These are phyloP conservation scores for Suillus subalutaceus DNA, from an alignment of 768 basidiomycete species.

Conservation along the genomic window DNA sequence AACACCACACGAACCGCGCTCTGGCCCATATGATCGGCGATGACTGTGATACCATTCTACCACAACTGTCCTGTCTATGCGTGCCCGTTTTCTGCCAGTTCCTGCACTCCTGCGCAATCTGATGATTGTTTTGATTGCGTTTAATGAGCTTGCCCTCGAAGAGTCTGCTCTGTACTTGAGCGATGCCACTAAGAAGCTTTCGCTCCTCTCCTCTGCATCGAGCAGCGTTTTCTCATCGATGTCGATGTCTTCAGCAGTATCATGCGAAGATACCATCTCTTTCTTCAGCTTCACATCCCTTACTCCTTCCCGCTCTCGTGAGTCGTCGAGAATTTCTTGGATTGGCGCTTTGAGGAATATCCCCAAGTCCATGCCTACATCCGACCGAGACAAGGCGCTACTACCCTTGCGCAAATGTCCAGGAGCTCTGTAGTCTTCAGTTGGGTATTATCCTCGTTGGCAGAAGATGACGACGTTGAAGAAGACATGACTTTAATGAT, in stretches of 20 bases:
- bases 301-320: conserved; percentile 42
- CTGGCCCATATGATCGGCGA: conserved; percentile 31
- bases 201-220: conserved; percentile 57
- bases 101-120: conserved; percentile 50
- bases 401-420: conserved; percentile 60
- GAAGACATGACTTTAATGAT: conserved; percentile 60
- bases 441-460: conserved; percentile 26
- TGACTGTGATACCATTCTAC: conserved; percentile 39
- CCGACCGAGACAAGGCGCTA: conserved; percentile 49
- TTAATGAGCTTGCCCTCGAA: conserved; percentile 55
- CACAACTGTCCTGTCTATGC: conserved; percentile 41
- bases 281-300: conserved; percentile 50
- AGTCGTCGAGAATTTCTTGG: conserved; percentile 47
- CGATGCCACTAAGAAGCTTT: conserved; percentile 53
- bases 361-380: conserved; percentile 42
- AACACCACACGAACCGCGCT: conserved; percentile 28
- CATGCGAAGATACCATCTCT: conserved; percentile 33
- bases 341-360: conserved; percentile 49
- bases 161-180: conserved; percentile 57
- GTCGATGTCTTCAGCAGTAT: conserved; percentile 14
- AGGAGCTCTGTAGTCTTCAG: conserved; percentile 51
- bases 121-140: conserved; percentile 37
- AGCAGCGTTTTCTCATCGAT: conserved; percentile 31
- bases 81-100: conserved; percentile 47
- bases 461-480: conserved; percentile 27